Percentiles rank a stretch among this genome's conserved stretches.
These are phyloP conservation scores for Trichoderma parareesei DNA, from an alignment of 495 filamentous ascomycete species.

Conservation along the genomic window DNA sequence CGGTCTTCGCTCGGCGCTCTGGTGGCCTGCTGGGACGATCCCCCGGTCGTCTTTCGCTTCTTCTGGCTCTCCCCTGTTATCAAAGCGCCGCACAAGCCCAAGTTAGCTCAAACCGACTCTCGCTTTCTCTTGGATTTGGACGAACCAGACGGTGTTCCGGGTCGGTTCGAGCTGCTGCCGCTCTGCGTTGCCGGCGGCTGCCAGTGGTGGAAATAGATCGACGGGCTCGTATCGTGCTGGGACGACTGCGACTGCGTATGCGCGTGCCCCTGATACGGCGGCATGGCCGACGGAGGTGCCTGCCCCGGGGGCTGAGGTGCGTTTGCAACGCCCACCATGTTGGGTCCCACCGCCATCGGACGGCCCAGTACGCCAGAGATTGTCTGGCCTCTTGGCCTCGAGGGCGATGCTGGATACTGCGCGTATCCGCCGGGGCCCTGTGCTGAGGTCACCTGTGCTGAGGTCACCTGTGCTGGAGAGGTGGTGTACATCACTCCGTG, in stretches of 20 bases:
- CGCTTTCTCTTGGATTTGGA: slow-evolving; percentile 41
- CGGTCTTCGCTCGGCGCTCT: slow-evolving; percentile 49
- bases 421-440: neutral
- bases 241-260: slow-evolving; percentile 29
- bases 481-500: neutral
- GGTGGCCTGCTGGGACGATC: slow-evolving; percentile 42
- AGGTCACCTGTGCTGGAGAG: slow-evolving; percentile 1
- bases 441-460: neutral
- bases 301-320: slow-evolving; percentile 3
- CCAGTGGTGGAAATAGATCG: slow-evolving; percentile 90
- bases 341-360: slow-evolving; percentile 19
- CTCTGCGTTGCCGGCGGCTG: slow-evolving; percentile 63
- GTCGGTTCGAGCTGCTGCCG: slow-evolving; percentile 46
- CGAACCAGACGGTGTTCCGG: slow-evolving; percentile 61
- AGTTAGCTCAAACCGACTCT: slow-evolving; percentile 39
- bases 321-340: neutral
- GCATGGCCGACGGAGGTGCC: slow-evolving; percentile 15
- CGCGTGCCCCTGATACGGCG: slow-evolving; percentile 22
- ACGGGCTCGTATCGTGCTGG: slow-evolving; percentile 55
- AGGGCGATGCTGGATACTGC: slow-evolving; percentile 20
- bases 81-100: slow-evolving; percentile 30
- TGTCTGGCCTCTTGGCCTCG: slow-evolving; percentile 23
- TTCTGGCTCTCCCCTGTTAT: slow-evolving; percentile 56
- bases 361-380: slow-evolving; percentile 21
- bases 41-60: slow-evolving; percentile 62